These are phyloP conservation scores for Uncinocarpus reesii DNA, from an alignment of 2,329 filamentous ascomycete genomes.

Conservation along the genomic window DNA sequence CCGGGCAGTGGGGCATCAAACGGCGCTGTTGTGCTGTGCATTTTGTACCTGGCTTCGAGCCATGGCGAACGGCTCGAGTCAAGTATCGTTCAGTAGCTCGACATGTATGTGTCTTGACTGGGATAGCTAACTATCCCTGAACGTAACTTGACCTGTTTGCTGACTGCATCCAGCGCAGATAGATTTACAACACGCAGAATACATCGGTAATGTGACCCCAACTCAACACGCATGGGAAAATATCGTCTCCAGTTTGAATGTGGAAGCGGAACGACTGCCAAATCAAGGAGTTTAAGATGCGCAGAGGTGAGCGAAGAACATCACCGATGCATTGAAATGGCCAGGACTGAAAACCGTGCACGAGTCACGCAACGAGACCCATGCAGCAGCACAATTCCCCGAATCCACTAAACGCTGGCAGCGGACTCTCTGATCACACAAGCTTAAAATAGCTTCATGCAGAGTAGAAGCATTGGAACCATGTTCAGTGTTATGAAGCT, in stretches of 20 bases:
- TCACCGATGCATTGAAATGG: background rate
- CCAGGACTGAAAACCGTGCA: background rate
- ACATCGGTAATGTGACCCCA: conserved; percentile 4
- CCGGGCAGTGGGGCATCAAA: background rate
- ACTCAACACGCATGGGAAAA: background rate
- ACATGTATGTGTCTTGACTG: background rate
- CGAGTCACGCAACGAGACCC: conserved; percentile 1
- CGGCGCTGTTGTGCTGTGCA: background rate
- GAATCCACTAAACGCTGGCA: background rate
- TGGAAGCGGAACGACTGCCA: background rate
- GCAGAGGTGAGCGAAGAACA: conserved; percentile 1
- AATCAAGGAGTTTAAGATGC: background rate
- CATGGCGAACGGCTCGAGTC: background rate
- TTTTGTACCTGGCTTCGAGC: background rate
- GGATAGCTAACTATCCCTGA: conserved; percentile 7
- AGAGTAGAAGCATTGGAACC: background rate
- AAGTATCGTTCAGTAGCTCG: conserved; percentile 1
- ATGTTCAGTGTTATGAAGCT: background rate
- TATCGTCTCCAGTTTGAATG: background rate
- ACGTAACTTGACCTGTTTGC: conserved; percentile 1
- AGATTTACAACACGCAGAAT: conserved; percentile 4
- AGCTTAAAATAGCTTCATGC: conserved; percentile 5
- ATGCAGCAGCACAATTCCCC: conserved; percentile 6
- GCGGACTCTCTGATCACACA: background rate
- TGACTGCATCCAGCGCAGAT: conserved; percentile 3